Conservation (phyloP, 164 flowering plant species). For the Akebia trifoliata region DNA sequence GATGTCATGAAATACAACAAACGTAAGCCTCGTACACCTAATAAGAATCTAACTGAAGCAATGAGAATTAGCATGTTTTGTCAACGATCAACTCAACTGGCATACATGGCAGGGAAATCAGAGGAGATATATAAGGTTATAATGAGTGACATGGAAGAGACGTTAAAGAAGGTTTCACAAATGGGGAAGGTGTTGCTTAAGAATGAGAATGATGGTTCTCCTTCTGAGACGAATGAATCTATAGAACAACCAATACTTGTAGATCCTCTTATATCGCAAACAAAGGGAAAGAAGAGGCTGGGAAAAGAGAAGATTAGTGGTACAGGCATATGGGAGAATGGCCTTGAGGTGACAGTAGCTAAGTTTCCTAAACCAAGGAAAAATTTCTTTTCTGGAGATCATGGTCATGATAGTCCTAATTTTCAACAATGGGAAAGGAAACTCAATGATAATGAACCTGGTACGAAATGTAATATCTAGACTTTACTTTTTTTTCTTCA, state of each 20-base stretch:
- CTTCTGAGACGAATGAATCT: background rate
- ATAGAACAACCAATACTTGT: background rate
- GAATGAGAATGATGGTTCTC: background rate
- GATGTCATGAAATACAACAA: background rate
- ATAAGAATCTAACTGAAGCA: background rate
- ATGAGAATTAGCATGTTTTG: background rate
- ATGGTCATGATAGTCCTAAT: background rate
- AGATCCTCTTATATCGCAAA: background rate
- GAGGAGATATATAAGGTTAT: conserved; percentile 8
- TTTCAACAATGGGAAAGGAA: background rate
- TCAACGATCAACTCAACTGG: background rate
- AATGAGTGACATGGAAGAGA: conserved; percentile 3
- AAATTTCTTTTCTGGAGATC: background rate
- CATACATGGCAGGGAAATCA: conserved; percentile 9
- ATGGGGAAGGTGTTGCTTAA: conserved; percentile 1
- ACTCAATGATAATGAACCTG: background rate
- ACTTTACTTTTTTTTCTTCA: background rate
- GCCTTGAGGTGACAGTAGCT: background rate
- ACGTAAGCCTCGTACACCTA: background rate
- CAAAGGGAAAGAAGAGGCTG: background rate
- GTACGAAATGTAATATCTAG: background rate
- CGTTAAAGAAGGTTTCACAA: conserved; percentile 5
- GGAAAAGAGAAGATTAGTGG: background rate
- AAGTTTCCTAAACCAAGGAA: background rate
- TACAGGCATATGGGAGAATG: background rate